A percentile compares a stretch with the other conserved stretches of the same genome.
phyloP scores from a whole-genome alignment of 2,329 filamentous ascomycete genomes.

The Alternaria metachromatica region DNA sequence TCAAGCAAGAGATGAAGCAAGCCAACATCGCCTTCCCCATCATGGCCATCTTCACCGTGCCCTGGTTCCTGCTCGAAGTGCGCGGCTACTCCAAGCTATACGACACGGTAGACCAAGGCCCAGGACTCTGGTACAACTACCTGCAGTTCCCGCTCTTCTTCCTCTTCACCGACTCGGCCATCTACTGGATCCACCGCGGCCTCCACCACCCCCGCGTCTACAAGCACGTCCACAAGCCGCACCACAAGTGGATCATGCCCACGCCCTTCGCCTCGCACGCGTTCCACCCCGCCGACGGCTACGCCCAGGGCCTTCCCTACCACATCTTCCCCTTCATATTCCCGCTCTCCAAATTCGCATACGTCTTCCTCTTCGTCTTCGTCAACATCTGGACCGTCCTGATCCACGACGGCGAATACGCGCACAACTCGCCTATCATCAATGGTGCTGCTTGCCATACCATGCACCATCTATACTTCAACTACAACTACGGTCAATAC shows the following conservation, averaged over 20 bases:
- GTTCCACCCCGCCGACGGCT: constrained; percentile 94
- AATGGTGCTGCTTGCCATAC: constrained; percentile 96
- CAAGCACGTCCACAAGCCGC: constrained; percentile 91
- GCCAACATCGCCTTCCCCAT: constrained; percentile 76
- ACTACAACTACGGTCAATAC: constrained; percentile 90
- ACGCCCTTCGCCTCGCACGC: constrained; percentile 91
- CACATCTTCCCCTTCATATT: constrained; percentile 93
- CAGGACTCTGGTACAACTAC: constrained; percentile 78
- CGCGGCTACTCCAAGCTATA: constrained; percentile 88
- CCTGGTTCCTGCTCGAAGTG: constrained; percentile 83
- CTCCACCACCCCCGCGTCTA: constrained; percentile 83
- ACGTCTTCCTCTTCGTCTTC: constrained; percentile 84
- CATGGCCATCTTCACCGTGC: constrained; percentile 82
- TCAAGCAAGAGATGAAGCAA: constrained; percentile 83
- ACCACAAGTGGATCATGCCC: constrained; percentile 99
- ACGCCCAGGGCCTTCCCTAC: constrained; percentile 86
- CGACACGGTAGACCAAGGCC: constrained; percentile 76
- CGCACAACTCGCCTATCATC: constrained; percentile 86
- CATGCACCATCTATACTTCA: constrained; percentile 78
- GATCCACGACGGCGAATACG: constrained; percentile 95
- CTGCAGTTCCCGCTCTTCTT: constrained; percentile 89
- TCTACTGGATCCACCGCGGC: constrained; percentile 90
- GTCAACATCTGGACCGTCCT: constrained; percentile 98
- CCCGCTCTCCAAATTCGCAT: constrained; percentile 89
- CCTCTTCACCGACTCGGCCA: constrained; percentile 84